Conservation (phyloP, 2,329 filamentous ascomycete genomes). For the Paraphoma sp. region DNA sequence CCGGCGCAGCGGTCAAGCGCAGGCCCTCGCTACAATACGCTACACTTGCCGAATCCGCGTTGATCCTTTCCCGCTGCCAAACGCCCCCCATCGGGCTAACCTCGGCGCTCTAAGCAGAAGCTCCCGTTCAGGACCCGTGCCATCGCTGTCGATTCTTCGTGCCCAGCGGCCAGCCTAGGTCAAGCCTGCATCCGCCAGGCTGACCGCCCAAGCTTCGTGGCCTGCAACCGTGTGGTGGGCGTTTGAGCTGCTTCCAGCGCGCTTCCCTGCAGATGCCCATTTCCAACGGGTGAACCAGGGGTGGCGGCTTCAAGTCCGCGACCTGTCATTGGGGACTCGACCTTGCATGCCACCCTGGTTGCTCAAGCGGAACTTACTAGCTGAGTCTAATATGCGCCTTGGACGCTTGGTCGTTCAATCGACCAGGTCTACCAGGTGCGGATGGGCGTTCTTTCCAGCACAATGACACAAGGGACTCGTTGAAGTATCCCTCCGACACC, state of each 20-base stretch:
- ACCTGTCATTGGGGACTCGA: conserved; percentile 27
- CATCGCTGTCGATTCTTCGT: conserved; percentile 32
- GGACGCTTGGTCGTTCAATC: conserved; percentile 41
- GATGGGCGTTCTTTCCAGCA: conserved; percentile 39
- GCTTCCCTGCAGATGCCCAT: conserved; percentile 34
- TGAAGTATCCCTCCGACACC: conserved; percentile 32
- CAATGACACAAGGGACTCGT: conserved; percentile 44
- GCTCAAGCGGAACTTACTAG: conserved; percentile 37
- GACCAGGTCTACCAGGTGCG: conserved; percentile 41
- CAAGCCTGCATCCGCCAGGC: conserved; percentile 32
- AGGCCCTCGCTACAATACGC: conserved; percentile 4
- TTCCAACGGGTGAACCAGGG: conserved; percentile 32
- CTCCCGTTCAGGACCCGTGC: conserved; percentile 35
- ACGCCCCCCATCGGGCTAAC: conserved; percentile 24
- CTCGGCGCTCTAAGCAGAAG: conserved; percentile 23
- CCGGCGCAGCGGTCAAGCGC: conserved; percentile 13
- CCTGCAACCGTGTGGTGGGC: conserved; percentile 33
- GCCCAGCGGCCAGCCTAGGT: conserved; percentile 26
- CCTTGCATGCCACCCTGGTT: conserved; percentile 28
- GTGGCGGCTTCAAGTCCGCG: conserved; percentile 29
- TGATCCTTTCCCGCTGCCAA: conserved; percentile 5
- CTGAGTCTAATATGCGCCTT: conserved; percentile 40
- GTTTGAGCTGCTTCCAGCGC: conserved; percentile 33
- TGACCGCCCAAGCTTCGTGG: conserved; percentile 32
- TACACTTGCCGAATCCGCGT: conserved; percentile 23